Base-by-base conservation (phyloP, 2,329 filamentous ascomycete genomes). In the Lasiodiplodia sp. region DNA sequence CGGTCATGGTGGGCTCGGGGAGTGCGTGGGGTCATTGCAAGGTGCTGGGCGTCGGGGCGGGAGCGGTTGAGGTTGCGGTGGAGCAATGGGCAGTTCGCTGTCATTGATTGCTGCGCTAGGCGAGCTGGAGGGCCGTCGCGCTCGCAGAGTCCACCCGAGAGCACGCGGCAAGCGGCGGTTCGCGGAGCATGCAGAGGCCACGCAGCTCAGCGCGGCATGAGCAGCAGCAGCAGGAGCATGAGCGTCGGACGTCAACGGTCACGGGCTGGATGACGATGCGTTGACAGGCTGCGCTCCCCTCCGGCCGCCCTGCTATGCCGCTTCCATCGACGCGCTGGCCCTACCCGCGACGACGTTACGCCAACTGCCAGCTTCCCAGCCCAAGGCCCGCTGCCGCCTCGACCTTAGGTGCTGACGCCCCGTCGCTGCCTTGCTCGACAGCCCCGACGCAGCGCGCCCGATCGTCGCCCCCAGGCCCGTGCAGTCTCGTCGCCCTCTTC, bases 1-100 rank as follows among this genome's bases (percentile, higher is more conserved):
- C 74, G 71, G 77, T 74, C 75, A 77, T 78, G 70, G 71, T 74
- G 73, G 71, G 58, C 71, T 71, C 72, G 72, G 71, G 69, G 70
- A 67, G 66, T 71, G 72, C 71, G 73, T 70, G 69, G 72, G 73
- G 71, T 68, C 66, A 68, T 68, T 52, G 56, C 66, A 68, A 62
- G 56, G 65, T 52, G 53, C 52, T 51, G 63, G 37, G 21, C 44
- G 44, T 47, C 44, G 44, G 51, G 66, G 47, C 56, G 44, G 60
- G 47, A 49, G 60, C 60, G 60, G 66, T 68, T 68, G 66, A 68
- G 66, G 66, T 60, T 58, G 66, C 63, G 55, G 55, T 68, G 63
- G 66, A 68, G 66, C 55, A 68, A 64, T 38, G 60, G 60, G 60
- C 60, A 64, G 60, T 64, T 64, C 63, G 63, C 52, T 66, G 63